phyloP scores from a whole-genome alignment of 371 early-diverging fungal species.

The Mucor racemosus region DNA sequence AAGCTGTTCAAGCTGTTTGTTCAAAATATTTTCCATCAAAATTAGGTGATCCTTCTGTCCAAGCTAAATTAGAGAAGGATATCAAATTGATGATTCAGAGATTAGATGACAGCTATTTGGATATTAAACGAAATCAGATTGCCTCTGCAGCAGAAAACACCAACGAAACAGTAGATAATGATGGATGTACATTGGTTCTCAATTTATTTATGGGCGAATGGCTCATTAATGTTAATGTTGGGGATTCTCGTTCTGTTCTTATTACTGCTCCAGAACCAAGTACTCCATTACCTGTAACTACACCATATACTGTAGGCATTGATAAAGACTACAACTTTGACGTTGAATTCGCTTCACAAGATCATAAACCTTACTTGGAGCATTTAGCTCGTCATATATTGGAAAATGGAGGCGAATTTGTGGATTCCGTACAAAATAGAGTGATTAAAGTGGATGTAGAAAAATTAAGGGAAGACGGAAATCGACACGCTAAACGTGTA shows the following conservation, averaged over 20 bases:
- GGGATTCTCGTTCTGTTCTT: constrained; percentile 80
- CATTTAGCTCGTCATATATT: constrained; percentile 66
- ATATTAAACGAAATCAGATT: constrained; percentile 50
- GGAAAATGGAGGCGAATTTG: constrained; percentile 71
- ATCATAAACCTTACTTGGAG: constrained; percentile 70
- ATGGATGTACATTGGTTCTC: constrained; percentile 82
- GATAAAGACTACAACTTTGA: constrained; percentile 58
- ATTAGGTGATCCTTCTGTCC: constrained; percentile 41
- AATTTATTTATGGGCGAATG: constrained; percentile 76
- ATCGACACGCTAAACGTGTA: constrained; percentile 56
- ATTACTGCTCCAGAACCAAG: constrained; percentile 52
- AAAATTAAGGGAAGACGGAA: constrained; percentile 50
- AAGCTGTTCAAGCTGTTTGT: constrained; percentile 54
- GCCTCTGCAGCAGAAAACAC: background rate
- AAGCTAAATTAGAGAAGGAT: constrained; percentile 49
- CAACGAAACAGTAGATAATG: constrained; percentile 61
- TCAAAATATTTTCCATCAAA: constrained; percentile 46
- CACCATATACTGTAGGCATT: constrained; percentile 21
- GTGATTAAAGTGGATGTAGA: constrained; percentile 64
- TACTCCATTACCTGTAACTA: constrained; percentile 21
- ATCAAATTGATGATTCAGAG: constrained; percentile 56
- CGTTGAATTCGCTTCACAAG: constrained; percentile 66
- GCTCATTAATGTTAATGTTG: constrained; percentile 82
- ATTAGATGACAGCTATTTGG: constrained; percentile 62
- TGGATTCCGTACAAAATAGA: constrained; percentile 67